Percentiles rank a stretch among this genome's conserved stretches.
Evolutionary conservation across 2,329 filamentous ascomycete species (phyloP).

Genomic region (Rhynchosporium secalis): DNA sequence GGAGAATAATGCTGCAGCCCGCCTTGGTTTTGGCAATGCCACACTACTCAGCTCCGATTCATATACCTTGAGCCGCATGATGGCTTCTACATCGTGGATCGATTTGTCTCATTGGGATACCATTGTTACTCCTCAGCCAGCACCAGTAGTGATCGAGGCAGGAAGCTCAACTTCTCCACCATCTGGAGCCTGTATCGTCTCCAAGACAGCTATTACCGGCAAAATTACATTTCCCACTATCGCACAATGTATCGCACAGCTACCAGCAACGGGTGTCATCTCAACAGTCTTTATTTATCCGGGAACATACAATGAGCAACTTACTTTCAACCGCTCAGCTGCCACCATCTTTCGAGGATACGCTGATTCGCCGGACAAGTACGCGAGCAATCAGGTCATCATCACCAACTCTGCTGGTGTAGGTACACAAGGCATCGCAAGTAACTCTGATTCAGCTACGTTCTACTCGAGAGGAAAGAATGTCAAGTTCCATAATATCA

Average conservation of each 20-base stretch:
- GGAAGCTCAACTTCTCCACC: constrained; percentile 39
- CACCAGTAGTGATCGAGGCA: constrained; percentile 31
- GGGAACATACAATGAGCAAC: constrained; percentile 56
- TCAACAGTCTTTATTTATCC: constrained; percentile 54
- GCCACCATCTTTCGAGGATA: constrained; percentile 18
- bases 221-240: constrained; percentile 42
- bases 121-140: constrained; percentile 39
- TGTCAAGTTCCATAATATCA: constrained; percentile 17
- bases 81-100: constrained; percentile 46
- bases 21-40: constrained; percentile 40
- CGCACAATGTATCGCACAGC: constrained; percentile 41
- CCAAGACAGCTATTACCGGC: constrained; percentile 40
- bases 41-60: constrained; percentile 43
- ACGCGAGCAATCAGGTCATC: constrained; percentile 16
- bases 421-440: constrained; percentile 13
- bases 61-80: constrained; percentile 41
- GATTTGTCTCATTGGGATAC: constrained; percentile 44
- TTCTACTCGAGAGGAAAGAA: constrained; percentile 18
- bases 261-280: constrained; percentile 41
- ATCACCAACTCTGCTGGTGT: constrained; percentile 15
- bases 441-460: constrained; percentile 17
- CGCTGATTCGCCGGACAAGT: constrained; percentile 2
- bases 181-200: constrained; percentile 43
- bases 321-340: constrained; percentile 43
- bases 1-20: constrained; percentile 40